A percentile compares a stretch with the other conserved stretches of the same genome.
phyloP scores from a whole-genome alignment of 148 eudicot genomes.

The Chenopodium suecicum region DNA sequence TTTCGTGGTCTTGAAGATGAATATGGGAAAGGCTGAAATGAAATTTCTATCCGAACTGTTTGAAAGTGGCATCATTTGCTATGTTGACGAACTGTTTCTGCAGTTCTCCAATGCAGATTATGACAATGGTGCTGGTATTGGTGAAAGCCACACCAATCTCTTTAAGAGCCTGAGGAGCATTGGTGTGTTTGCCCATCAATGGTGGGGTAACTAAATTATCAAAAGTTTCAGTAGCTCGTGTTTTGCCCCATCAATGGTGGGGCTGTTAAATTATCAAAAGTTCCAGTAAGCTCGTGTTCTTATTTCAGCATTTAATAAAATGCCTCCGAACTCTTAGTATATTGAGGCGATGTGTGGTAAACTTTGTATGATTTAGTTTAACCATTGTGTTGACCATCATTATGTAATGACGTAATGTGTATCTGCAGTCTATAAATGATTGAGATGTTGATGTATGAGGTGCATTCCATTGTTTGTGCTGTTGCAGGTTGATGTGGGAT shows the following conservation, averaged over 20 bases:
- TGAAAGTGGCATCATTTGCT: constrained; percentile 66
- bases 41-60: constrained; percentile 60
- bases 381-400: neutral
- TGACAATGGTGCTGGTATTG: constrained; percentile 30
- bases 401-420: constrained; percentile 10
- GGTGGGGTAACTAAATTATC: constrained; percentile 52
- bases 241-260: constrained; percentile 70
- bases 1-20: constrained; percentile 76
- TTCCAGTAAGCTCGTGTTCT: neutral
- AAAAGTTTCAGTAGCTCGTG: neutral
- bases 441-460: too few species aligned
- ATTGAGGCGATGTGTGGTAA: constrained; percentile 18
- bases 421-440: neutral
- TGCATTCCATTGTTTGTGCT: neutral
- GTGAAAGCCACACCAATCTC: constrained; percentile 45
- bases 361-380: constrained; percentile 5
- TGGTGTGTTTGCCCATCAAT: constrained; percentile 77
- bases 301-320: constrained; percentile 26
- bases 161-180: constrained; percentile 52
- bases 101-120: constrained; percentile 45
- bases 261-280: constrained; percentile 8
- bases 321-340: constrained; percentile 15
- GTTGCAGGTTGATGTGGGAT: too few species aligned
- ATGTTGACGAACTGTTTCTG: constrained; percentile 75
- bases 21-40: constrained; percentile 48